Conservation (phyloP, 106 monocot species). For the Iris macrosiphon region DNA sequence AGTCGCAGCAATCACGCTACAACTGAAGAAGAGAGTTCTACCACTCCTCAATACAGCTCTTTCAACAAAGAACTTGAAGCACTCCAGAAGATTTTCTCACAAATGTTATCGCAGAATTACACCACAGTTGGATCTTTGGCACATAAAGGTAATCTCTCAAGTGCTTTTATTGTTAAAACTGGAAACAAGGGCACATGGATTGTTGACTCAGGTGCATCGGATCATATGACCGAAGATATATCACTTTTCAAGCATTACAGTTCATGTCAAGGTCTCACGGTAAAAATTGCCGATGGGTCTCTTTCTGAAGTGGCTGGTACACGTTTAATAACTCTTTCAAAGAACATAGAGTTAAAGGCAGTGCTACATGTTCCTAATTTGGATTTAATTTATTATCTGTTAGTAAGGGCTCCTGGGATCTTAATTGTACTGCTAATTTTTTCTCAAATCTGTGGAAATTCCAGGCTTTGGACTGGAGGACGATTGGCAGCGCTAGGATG, state of each 20-base stretch:
- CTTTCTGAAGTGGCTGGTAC: neutral
- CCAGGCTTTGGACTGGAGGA: neutral
- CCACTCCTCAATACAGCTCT: neutral
- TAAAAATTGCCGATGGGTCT: constrained; percentile 5
- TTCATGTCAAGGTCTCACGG: neutral
- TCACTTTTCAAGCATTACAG: neutral
- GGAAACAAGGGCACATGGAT: neutral
- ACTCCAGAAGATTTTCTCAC: neutral
- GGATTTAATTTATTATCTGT: constrained; percentile 1
- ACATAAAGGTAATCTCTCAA: constrained; percentile 4
- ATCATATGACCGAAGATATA: neutral
- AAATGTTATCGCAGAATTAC: neutral
- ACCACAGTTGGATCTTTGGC: neutral
- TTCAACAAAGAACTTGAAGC: constrained; percentile 1
- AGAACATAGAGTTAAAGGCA: neutral
- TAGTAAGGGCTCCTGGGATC: neutral
- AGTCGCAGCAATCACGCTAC: neutral
- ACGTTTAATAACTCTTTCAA: constrained; percentile 2
- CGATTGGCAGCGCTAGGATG: constrained; percentile 1
- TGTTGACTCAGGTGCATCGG: constrained; percentile 2
- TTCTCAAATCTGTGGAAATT: constrained; percentile 1
- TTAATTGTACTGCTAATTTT: constrained; percentile 3
- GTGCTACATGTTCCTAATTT: neutral
- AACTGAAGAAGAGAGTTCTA: neutral
- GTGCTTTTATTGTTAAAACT: neutral